Percentiles rank a stretch among this genome's conserved stretches.
phyloP scores from a whole-genome alignment of 306 rosid species.

The Lathyrus tuberosus region DNA sequence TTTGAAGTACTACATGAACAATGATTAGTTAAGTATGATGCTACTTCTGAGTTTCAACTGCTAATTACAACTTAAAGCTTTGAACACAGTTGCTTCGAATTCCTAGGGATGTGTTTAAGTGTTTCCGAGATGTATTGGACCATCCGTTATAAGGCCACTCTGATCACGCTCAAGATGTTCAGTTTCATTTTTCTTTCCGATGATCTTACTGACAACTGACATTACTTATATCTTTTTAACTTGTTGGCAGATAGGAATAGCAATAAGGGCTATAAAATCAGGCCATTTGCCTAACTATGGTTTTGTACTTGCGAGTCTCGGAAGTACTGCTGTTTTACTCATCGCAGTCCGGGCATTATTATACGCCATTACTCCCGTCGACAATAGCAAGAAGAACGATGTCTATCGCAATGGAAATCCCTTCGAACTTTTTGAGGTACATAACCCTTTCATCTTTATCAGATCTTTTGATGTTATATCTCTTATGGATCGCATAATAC shows the following conservation, averaged over 20 bases:
- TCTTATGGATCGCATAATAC: conserved; percentile 30
- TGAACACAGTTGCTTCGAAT: too few species aligned
- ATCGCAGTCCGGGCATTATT: conserved; percentile 71
- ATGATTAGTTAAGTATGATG: not conserved
- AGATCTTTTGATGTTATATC: conserved; percentile 7
- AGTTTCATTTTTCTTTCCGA: not conserved
- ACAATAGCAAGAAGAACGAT: conserved; percentile 67
- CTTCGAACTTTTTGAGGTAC: conserved; percentile 93
- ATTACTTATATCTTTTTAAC: conserved; percentile 1
- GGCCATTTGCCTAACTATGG: conserved; percentile 68
- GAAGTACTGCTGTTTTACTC: conserved; percentile 90
- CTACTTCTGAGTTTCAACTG: conserved; percentile 5
- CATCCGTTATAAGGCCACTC: too few species aligned
- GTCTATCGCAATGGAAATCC: conserved; percentile 85
- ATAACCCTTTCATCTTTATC: conserved; percentile 24
- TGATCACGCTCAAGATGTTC: too few species aligned
- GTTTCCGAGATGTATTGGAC: too few species aligned
- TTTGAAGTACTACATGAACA: not conserved
- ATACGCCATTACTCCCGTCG: conserved; percentile 57
- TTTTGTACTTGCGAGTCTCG: conserved; percentile 71
- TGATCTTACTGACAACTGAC: conserved; percentile 10
- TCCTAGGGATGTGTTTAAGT: too few species aligned
- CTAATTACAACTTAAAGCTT: not conserved
- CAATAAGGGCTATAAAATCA: conserved; percentile 57
- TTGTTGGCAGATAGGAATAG: conserved; percentile 72